These are phyloP conservation scores for Pseudocercospora musae DNA, from an alignment of 2,329 filamentous ascomycete genomes.

Conservation along the genomic window DNA sequence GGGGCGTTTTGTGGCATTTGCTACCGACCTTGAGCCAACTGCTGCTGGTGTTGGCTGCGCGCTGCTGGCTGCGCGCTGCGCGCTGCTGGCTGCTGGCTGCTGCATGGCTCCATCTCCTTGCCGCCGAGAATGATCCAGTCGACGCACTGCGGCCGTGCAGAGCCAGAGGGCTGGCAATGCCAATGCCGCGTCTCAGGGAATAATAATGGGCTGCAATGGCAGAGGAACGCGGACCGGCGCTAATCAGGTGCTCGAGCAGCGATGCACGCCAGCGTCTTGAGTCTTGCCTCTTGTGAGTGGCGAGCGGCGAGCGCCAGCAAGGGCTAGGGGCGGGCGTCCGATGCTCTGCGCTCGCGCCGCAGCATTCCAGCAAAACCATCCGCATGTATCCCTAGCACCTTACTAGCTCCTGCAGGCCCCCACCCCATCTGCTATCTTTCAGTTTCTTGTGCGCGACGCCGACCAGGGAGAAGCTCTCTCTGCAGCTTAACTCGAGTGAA, in stretches of 20 bases:
- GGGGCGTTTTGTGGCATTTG: conserved; percentile 10
- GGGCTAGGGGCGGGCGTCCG: not conserved
- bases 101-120: conserved; percentile 5
- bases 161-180: not conserved
- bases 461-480: conserved; percentile 26
- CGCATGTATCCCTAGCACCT: not conserved
- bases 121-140: conserved; percentile 23
- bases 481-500: conserved; percentile 20
- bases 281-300: too few relatives aligned
- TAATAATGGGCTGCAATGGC: not conserved
- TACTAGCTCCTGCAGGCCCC: not conserved
- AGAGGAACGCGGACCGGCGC: not conserved
- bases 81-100: not conserved
- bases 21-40: conserved; percentile 16
- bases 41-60: too few relatives aligned
- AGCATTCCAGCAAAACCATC: conserved; percentile 1
- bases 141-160: not conserved
- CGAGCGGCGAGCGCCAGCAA: not conserved
- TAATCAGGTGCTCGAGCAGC: conserved; percentile 6
- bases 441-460: not conserved
- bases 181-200: not conserved
- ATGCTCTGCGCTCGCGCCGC: not conserved
- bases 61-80: not conserved
- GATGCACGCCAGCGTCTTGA: not conserved
- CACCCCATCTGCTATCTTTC: not conserved